Evolutionary conservation across 805 yeast genomes (phyloP).

Genomic region (Jamesozyma spencerorum): DNA sequence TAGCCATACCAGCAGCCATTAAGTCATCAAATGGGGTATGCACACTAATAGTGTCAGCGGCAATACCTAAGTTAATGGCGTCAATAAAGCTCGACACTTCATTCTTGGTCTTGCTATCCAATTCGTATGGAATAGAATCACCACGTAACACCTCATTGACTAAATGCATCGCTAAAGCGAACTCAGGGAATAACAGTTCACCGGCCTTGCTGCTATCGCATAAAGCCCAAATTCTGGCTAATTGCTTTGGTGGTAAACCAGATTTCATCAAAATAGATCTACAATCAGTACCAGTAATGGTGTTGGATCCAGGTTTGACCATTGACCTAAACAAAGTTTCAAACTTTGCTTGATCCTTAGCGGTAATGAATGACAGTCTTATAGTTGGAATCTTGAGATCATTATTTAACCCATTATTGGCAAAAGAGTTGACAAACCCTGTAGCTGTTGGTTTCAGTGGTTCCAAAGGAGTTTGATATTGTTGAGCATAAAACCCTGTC

Average conservation of each 20-base stretch:
- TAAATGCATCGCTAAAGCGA: slow-evolving; percentile 82
- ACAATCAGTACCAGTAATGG: slow-evolving; percentile 62
- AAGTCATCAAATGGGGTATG: slow-evolving; percentile 36
- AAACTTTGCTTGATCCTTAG: slow-evolving; percentile 76
- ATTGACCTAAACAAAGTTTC: slow-evolving; percentile 77
- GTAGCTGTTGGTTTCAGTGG: slow-evolving; percentile 37
- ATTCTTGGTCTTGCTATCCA: slow-evolving; percentile 65
- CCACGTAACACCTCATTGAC: slow-evolving; percentile 73
- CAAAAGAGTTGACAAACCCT: slow-evolving; percentile 37
- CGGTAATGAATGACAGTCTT: slow-evolving; percentile 75
- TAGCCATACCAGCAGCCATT: slow-evolving; percentile 19
- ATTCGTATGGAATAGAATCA: slow-evolving; percentile 59
- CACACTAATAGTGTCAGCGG: slow-evolving; percentile 34
- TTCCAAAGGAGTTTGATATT: slow-evolving; percentile 25
- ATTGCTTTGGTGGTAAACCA: slow-evolving; percentile 59
- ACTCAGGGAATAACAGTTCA: slow-evolving; percentile 80
- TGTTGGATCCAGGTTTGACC: slow-evolving; percentile 44
- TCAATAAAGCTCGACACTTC: slow-evolving; percentile 88
- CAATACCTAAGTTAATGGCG: slow-evolving; percentile 71
- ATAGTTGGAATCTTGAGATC: slow-evolving; percentile 62
- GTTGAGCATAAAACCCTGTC: slow-evolving; percentile 38
- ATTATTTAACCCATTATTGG: slow-evolving; percentile 41
- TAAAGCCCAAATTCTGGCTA: slow-evolving; percentile 84
- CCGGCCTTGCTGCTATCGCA: slow-evolving; percentile 88
- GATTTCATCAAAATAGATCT: slow-evolving; percentile 73